These are phyloP conservation scores for Taiwanofungus camphoratus DNA, from an alignment of 1,284 basidiomycete species.

Conservation along the genomic window DNA sequence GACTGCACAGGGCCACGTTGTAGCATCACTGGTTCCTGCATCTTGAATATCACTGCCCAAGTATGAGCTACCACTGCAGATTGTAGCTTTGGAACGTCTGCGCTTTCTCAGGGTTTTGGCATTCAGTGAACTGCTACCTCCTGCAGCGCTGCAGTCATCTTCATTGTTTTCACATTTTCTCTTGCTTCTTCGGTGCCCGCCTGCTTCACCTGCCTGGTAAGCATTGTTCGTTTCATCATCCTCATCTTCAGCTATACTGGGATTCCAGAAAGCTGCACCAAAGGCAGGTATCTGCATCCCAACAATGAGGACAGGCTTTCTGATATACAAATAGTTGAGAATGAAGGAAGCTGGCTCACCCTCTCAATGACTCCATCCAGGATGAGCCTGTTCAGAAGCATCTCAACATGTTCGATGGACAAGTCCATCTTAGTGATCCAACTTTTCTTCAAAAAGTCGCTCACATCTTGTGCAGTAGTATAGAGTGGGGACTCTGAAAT, in stretches of 20 bases:
- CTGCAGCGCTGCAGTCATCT: too few relatives aligned
- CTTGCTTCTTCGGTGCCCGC: not conserved
- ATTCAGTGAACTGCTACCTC: too few relatives aligned
- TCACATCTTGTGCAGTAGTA: not conserved
- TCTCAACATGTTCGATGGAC: not conserved
- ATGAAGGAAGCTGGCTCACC: too few relatives aligned
- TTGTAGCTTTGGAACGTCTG: too few relatives aligned
- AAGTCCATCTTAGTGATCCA: not conserved
- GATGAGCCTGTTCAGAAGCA: not conserved
- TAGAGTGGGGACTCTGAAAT: not conserved
- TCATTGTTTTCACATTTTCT: not conserved
- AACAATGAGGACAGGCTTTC: not conserved
- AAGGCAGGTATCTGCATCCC: not conserved
- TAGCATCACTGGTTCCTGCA: not conserved
- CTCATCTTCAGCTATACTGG: not conserved
- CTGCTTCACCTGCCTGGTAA: not conserved
- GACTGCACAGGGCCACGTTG: not conserved
- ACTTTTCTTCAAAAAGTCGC: not conserved
- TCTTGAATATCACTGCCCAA: not conserved
- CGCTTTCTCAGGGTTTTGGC: too few relatives aligned
- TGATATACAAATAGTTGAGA: too few relatives aligned
- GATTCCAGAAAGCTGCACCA: not conserved
- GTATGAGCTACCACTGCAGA: too few relatives aligned
- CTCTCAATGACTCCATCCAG: not conserved
- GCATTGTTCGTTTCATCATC: constrained; percentile 5